These are phyloP conservation scores for Fraxinus greggii DNA, from an alignment of 305 asterid species.

Conservation along the genomic window DNA sequence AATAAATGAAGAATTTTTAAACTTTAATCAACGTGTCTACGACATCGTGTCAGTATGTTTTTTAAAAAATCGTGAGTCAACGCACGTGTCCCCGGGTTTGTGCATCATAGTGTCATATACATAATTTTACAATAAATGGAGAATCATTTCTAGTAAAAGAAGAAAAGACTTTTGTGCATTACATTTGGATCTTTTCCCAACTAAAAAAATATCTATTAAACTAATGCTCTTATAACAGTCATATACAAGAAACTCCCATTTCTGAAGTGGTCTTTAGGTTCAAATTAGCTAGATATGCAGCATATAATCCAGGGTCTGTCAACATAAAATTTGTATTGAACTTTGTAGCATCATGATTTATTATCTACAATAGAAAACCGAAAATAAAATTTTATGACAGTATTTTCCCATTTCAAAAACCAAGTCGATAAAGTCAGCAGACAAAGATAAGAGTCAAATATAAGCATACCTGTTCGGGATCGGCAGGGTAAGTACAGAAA, in stretches of 20 bases:
- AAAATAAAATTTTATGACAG: not conserved
- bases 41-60: not conserved
- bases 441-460: not conserved
- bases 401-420: not conserved
- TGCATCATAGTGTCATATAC: not conserved
- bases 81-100: too few relatives aligned
- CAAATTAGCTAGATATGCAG: not conserved
- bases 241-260: not conserved
- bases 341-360: not conserved
- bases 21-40: not conserved
- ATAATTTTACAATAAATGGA: not conserved
- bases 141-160: not conserved
- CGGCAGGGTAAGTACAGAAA: conserved; percentile 57
- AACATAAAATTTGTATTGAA: not conserved
- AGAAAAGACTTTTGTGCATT: not conserved
- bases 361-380: not conserved
- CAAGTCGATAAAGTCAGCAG: not conserved
- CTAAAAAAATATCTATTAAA: not conserved
- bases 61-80: too few relatives aligned
- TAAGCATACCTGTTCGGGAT: conserved; percentile 51
- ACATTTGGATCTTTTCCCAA: not conserved
- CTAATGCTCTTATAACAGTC: not conserved
- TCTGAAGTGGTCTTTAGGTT: not conserved
- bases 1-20: not conserved
- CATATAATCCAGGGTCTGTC: not conserved